phyloP scores from a whole-genome alignment of 257 asterid genomes.

The Salvia hispanica region DNA sequence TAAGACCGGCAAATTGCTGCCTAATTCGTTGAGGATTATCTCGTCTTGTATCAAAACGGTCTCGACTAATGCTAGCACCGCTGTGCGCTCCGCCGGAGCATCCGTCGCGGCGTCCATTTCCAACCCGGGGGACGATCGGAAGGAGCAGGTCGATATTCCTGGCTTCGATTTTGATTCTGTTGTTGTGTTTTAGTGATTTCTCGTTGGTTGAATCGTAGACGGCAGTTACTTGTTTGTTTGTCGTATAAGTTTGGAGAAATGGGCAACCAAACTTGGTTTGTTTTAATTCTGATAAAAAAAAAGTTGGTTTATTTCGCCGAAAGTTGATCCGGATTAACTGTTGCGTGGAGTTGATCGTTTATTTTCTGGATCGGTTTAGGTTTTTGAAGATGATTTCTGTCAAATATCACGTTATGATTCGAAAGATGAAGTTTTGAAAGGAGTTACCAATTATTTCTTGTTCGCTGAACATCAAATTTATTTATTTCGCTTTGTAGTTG shows the following conservation, averaged over 20 bases:
- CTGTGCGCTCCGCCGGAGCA: constrained; percentile 71
- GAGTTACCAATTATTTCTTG: background rate
- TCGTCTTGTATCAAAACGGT: constrained; percentile 73
- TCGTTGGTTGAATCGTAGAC: constrained; percentile 29
- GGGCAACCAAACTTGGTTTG: background rate
- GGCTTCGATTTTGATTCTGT: constrained; percentile 12
- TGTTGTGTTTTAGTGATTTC: constrained; percentile 12
- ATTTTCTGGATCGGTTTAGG: constrained; percentile 1
- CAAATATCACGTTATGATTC: constrained; percentile 9
- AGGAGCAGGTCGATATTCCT: constrained; percentile 58
- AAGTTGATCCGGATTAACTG: constrained; percentile 20
- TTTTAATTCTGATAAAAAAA: background rate
- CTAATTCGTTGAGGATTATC: constrained; percentile 63
- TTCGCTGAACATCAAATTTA: background rate
- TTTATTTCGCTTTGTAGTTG: too few relatives aligned
- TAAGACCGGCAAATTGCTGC: constrained; percentile 58
- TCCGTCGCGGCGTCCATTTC: constrained; percentile 71
- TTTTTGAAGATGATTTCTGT: background rate
- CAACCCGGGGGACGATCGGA: constrained; percentile 58
- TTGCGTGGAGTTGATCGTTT: constrained; percentile 16
- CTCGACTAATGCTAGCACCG: constrained; percentile 80
- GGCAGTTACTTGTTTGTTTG: constrained; percentile 20
- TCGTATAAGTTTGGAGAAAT: constrained; percentile 5
- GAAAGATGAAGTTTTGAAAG: too few relatives aligned
- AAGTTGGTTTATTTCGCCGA: constrained; percentile 9